Evolutionary conservation across 805 yeast species (phyloP).

Genomic region (Wickerhamiella vanderwaltii): DNA sequence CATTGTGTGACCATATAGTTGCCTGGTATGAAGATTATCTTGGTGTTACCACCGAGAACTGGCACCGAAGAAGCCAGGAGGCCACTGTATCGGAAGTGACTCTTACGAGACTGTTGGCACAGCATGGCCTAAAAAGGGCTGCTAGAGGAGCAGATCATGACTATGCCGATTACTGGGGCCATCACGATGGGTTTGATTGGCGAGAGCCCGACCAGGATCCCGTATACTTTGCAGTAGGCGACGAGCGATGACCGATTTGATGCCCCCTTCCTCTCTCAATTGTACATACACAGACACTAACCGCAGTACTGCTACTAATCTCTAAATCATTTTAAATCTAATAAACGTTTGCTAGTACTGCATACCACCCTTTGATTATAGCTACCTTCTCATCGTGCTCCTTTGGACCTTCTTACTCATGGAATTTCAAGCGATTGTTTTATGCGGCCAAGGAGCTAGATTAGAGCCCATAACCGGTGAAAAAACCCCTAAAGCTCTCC

Average conservation of each 20-base stretch:
- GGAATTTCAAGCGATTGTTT: constrained; percentile 87
- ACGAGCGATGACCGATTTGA: too few relatives aligned
- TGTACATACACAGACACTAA: not conserved
- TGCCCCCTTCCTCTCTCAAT: too few relatives aligned
- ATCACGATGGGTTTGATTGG: constrained; percentile 38
- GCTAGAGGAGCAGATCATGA: constrained; percentile 5
- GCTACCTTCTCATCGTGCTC: too few relatives aligned
- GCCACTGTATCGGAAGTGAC: constrained; percentile 3
- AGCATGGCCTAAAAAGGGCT: constrained; percentile 15
- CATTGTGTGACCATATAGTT: constrained; percentile 19
- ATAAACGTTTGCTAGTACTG: too few relatives aligned
- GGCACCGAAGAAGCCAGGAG: constrained; percentile 8
- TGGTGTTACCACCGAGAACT: constrained; percentile 11
- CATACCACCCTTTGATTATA: too few relatives aligned
- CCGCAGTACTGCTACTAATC: too few relatives aligned
- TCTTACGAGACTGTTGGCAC: constrained; percentile 12
- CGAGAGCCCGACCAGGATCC: constrained; percentile 44
- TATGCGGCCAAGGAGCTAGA: constrained; percentile 74
- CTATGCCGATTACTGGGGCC: constrained; percentile 20
- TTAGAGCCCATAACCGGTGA: constrained; percentile 61
- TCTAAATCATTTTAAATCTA: too few relatives aligned
- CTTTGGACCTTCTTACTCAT: constrained; percentile 35
- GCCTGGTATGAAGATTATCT: constrained; percentile 18
- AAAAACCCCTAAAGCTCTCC: constrained; percentile 68
- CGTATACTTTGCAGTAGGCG: constrained; percentile 24